A percentile compares a stretch with the other conserved stretches of the same genome.
Conservation (phyloP, 2,329 filamentous ascomycete genomes). For the Colletotrichum sp. region DNA sequence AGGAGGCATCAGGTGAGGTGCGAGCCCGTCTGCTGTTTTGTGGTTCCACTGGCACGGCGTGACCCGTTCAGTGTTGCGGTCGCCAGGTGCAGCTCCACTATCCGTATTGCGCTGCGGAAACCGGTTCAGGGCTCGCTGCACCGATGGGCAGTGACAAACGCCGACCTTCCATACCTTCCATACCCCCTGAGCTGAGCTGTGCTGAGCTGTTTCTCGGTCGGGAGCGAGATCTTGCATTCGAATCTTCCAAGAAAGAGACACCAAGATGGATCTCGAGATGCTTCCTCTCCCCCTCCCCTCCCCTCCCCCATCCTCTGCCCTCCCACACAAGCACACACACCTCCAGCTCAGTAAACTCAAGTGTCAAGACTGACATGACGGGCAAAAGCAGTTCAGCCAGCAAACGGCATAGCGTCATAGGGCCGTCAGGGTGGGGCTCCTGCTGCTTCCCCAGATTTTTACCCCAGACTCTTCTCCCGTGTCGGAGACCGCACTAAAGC, state of each 20-base stretch:
- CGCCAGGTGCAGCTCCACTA: background rate
- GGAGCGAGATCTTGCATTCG: background rate
- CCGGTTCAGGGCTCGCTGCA: background rate
- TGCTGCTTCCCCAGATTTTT: constrained; percentile 21
- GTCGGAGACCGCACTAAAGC: constrained; percentile 16
- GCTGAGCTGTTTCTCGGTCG: background rate
- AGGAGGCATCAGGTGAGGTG: constrained; percentile 11
- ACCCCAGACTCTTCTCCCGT: constrained; percentile 14
- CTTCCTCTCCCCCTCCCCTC: background rate
- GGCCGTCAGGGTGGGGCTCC: background rate
- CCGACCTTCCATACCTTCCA: background rate
- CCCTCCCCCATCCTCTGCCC: background rate
- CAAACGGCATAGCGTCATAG: background rate
- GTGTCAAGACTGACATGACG: background rate
- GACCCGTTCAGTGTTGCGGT: background rate
- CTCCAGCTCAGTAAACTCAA: background rate
- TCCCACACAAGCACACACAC: background rate
- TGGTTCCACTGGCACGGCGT: constrained; percentile 5
- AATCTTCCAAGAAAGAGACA: background rate
- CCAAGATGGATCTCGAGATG: background rate
- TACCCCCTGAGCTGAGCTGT: background rate
- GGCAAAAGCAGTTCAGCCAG: background rate
- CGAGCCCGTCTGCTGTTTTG: constrained; percentile 13
- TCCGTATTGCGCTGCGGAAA: background rate
- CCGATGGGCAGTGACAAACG: background rate